These are phyloP conservation scores for Sphenostylis stenocarpa DNA, from an alignment of 306 rosid genomes.

Conservation along the genomic window DNA sequence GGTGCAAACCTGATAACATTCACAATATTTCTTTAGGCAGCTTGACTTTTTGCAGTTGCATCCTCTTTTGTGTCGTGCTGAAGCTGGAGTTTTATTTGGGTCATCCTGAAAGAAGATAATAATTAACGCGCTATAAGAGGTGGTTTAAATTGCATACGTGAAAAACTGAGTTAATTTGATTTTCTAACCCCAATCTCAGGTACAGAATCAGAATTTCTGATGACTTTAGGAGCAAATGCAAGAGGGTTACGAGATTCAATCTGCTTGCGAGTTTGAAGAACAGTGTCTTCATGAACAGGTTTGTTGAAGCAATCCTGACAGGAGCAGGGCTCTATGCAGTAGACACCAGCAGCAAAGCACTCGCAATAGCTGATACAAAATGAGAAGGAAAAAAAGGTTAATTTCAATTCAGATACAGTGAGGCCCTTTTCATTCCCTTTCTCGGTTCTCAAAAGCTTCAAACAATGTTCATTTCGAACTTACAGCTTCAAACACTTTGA, in stretches of 20 bases:
- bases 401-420: conserved; percentile 5
- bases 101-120: conserved; percentile 58
- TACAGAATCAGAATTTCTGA: conserved; percentile 59
- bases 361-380: conserved; percentile 68
- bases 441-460: background rate
- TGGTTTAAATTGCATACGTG: conserved; percentile 10
- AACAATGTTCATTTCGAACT: conserved; percentile 34
- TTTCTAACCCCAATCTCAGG: conserved; percentile 77
- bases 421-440: background rate
- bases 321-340: conserved; percentile 83
- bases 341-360: conserved; percentile 93
- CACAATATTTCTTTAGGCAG: conserved; percentile 93
- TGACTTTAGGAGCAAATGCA: conserved; percentile 99
- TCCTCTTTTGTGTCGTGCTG: conserved; percentile 90
- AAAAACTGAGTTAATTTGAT: conserved; percentile 13
- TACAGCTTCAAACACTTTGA: conserved; percentile 96
- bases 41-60: conserved; percentile 98
- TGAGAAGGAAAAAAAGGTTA: background rate
- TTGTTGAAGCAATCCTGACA: conserved; percentile 94
- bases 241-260: conserved; percentile 91
- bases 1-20: conserved; percentile 85
- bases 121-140: conserved; percentile 15
- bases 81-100: conserved; percentile 86
- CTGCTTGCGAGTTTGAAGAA: conserved; percentile 86
- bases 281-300: conserved; percentile 74